Conservation (phyloP, 257 asterid genomes). For the Orobanche coerulescens region DNA sequence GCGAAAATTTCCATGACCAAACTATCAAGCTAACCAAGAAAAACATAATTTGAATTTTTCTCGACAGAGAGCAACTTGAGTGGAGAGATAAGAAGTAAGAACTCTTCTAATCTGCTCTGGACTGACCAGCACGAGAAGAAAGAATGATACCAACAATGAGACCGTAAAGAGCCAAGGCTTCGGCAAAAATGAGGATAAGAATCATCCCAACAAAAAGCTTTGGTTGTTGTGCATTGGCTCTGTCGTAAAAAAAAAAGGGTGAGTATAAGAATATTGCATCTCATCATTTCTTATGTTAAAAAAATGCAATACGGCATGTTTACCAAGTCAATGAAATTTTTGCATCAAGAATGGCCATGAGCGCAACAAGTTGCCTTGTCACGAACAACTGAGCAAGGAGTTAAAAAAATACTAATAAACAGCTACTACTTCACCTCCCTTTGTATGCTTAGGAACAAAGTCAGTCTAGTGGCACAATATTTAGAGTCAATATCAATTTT, state of each 20-base stretch:
- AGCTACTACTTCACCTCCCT: not conserved
- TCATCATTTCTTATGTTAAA: not conserved
- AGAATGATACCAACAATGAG: conserved; percentile 59
- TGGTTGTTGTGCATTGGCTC: conserved; percentile 61
- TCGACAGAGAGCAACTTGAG: conserved; percentile 1
- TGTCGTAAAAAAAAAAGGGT: conserved; percentile 21
- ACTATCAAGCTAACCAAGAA: conserved; percentile 14
- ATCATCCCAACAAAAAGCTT: conserved; percentile 60
- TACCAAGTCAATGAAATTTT: not conserved
- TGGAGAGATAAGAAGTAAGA: not conserved
- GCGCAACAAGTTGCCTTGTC: too few relatives aligned
- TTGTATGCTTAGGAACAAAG: not conserved
- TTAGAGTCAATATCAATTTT: not conserved
- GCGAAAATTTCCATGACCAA: conserved; percentile 10
- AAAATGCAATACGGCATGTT: too few relatives aligned
- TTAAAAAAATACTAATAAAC: not conserved
- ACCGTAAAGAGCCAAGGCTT: conserved; percentile 22
- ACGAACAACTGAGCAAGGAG: not conserved
- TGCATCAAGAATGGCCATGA: not conserved
- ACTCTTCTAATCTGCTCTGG: conserved; percentile 45
- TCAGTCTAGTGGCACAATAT: not conserved
- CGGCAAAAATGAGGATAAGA: conserved; percentile 23
- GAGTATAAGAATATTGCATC: not conserved
- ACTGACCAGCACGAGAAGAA: conserved; percentile 63
- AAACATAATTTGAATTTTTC: conserved; percentile 16